phyloP scores from a whole-genome alignment of 108 stramenopile species.

The Schizochytrium sp. region DNA sequence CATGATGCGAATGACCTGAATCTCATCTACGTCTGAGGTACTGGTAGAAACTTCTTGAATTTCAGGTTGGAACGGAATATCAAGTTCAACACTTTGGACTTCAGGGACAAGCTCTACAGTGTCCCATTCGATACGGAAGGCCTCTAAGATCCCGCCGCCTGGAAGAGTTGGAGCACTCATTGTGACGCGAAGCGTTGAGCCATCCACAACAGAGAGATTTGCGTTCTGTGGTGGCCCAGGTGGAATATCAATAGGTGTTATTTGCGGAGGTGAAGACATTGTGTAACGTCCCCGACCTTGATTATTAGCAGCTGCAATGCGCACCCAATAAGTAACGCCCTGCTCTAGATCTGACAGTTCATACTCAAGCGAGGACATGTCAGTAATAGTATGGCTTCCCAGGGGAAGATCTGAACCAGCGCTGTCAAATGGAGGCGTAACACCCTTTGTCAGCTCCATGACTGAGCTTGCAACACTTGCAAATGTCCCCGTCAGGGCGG shows the following conservation, averaged over 20 bases:
- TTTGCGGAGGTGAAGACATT: constrained; percentile 76
- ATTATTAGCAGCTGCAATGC: constrained; percentile 79
- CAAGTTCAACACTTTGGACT: constrained; percentile 72
- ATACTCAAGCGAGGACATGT: constrained; percentile 66
- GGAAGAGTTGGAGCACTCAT: constrained; percentile 75
- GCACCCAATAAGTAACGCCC: constrained; percentile 82
- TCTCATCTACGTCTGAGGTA: constrained; percentile 73
- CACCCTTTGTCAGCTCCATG: constrained; percentile 66
- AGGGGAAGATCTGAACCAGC: constrained; percentile 66
- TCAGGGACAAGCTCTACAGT: constrained; percentile 78
- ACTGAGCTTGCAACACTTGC: constrained; percentile 70
- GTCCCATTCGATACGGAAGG: constrained; percentile 83
- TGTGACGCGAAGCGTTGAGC: constrained; percentile 72
- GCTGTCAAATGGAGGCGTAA: constrained; percentile 71
- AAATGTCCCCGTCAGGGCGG: constrained; percentile 80
- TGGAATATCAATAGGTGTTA: constrained; percentile 77
- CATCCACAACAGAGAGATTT: constrained; percentile 74
- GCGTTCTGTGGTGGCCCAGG: constrained; percentile 78
- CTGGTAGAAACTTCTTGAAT: constrained; percentile 74
- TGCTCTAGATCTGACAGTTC: constrained; percentile 74
- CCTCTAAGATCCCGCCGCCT: constrained; percentile 77
- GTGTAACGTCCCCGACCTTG: constrained; percentile 78
- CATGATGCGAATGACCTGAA: constrained; percentile 77
- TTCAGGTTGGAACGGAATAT: constrained; percentile 70
- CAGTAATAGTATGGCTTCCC: constrained; percentile 77